Base-by-base conservation (phyloP, 768 basidiomycete species). In the Lactarius deliciosus region DNA sequence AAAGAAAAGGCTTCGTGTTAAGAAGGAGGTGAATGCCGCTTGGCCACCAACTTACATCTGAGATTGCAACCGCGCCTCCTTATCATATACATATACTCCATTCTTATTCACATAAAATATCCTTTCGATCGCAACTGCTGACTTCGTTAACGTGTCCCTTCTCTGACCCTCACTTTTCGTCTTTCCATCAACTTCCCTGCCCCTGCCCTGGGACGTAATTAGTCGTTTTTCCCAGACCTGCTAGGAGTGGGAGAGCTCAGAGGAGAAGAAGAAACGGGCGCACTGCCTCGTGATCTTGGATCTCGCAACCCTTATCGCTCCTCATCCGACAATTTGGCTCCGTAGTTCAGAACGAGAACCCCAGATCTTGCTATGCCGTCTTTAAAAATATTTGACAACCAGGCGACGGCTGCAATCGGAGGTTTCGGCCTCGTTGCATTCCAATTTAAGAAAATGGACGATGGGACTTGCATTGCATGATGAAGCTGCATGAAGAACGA, bases 301-400 rank as follows among this genome's bases (percentile, higher is more conserved):
- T 68, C 66, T 68, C 34, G 36, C 25, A 16, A 68, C 62, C 58
- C 66, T 68, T 68, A 68, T 68, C 66, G 66, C 32, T 45, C 15
- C 47, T n/a, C 40, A 43, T 15, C 66, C 66, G 38, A n/a, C 16
- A 60, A 11, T 34, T 57, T 59, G 65, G 65, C 65, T 63, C 65
- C 61, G 50, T 57, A 20, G 38, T 18, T 38, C 36, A 38, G 36
- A 38, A 36, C 36, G 47, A 50, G 58, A 15, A 68, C 66, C 66
- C 66, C 63, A 68, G 62, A 64, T 68, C 66, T 64, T 20, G 20
- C 38, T 1, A 32, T 36, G 30, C 56, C 56, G 56, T 57, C 54
- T n/a, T 20, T 11, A 20, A 34, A 41, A 40, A 32, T 28, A 2
- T 41, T 55, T 15, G 4, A 5, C 20, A 22, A 30, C 11, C 50